phyloP scores from a whole-genome alignment of 371 early-diverging fungal species.

The Parasitella parasitica region DNA sequence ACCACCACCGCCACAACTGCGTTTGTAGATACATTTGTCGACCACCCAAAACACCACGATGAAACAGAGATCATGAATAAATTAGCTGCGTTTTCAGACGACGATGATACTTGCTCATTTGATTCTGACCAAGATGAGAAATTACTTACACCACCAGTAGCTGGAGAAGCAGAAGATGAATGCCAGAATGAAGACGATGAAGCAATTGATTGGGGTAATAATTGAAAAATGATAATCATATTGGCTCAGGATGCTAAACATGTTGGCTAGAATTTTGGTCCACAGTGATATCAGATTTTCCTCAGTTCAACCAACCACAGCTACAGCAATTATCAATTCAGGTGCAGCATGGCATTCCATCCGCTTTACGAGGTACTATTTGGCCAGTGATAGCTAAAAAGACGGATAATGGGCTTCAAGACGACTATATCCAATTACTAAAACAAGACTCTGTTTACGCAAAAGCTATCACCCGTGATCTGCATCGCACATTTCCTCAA shows the following conservation, averaged over 20 bases:
- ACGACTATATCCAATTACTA: slow-evolving; percentile 64
- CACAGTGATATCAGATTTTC: slow-evolving; percentile 81
- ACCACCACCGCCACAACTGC: background rate
- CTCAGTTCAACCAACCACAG: slow-evolving; percentile 67
- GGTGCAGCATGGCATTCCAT: slow-evolving; percentile 86
- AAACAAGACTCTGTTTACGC: slow-evolving; percentile 74
- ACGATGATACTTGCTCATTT: slow-evolving; percentile 25
- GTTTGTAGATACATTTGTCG: background rate
- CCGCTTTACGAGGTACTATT: slow-evolving; percentile 85
- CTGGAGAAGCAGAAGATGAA: slow-evolving; percentile 3
- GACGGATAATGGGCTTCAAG: slow-evolving; percentile 47
- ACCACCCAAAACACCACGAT: background rate
- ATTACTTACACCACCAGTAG: slow-evolving; percentile 16
- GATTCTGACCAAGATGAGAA: slow-evolving; percentile 22
- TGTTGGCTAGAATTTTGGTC: slow-evolving; percentile 85
- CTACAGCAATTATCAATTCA: slow-evolving; percentile 62
- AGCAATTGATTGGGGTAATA: slow-evolving; percentile 76
- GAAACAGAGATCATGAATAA: slow-evolving; percentile 1
- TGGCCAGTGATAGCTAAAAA: slow-evolving; percentile 80
- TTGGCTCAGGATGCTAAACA: no score
- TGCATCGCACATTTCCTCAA: slow-evolving; percentile 87
- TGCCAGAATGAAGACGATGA: slow-evolving; percentile 3
- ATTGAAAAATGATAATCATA: background rate
- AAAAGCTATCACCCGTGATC: slow-evolving; percentile 86
- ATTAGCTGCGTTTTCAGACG: slow-evolving; percentile 18